phyloP scores from a whole-genome alignment of 768 basidiomycete genomes.

The Gelatoporia subvermispora region DNA sequence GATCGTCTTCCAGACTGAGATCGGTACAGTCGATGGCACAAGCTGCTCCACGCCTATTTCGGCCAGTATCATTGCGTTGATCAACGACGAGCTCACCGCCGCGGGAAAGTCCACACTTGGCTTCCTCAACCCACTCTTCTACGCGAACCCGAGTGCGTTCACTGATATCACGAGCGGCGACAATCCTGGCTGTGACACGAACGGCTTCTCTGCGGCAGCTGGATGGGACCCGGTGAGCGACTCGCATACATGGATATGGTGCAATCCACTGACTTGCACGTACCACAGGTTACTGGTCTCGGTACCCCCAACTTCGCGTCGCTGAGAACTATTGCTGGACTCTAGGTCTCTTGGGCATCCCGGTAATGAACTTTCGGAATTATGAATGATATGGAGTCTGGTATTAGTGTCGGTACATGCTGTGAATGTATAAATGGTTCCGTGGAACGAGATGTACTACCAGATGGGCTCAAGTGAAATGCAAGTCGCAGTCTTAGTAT shows the following conservation, averaged over 20 bases:
- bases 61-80: slow-evolving; percentile 27
- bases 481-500: too few species aligned
- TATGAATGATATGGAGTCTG: too few species aligned
- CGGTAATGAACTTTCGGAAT: too few species aligned
- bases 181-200: slow-evolving; percentile 17
- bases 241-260: neutral
- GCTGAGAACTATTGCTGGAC: slow-evolving; percentile 17
- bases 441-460: too few species aligned
- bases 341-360: too few species aligned
- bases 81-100: slow-evolving; percentile 29
- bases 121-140: slow-evolving; percentile 33
- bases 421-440: too few species aligned
- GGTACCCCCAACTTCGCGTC: slow-evolving; percentile 29
- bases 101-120: slow-evolving; percentile 27
- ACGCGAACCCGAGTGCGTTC: slow-evolving; percentile 13
- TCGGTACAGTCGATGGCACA: slow-evolving; percentile 25
- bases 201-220: slow-evolving; percentile 10
- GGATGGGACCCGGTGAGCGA: slow-evolving; percentile 24
- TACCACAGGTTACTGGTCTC: slow-evolving; percentile 25
- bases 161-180: slow-evolving; percentile 17
- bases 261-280: neutral
- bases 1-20: slow-evolving; percentile 17
- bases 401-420: too few species aligned
- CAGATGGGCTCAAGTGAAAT: too few species aligned
- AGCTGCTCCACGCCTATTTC: slow-evolving; percentile 29